Evolutionary conservation across 2,329 filamentous ascomycete species (phyloP).

Genomic region (Epichloe aotearoae): DNA sequence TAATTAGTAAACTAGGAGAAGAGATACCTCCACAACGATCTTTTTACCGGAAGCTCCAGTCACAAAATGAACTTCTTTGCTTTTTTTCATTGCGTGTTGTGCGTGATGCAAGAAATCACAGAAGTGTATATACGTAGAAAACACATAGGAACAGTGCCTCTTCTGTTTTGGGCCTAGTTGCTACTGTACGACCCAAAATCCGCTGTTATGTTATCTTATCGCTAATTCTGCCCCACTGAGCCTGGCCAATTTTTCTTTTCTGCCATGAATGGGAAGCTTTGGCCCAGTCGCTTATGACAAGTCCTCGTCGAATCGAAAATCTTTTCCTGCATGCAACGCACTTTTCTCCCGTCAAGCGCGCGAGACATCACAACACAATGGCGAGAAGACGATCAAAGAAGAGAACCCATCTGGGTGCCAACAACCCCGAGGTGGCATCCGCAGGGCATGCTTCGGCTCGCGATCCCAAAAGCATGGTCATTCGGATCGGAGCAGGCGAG

Average conservation of each 20-base stretch:
- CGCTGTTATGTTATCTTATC: constrained; percentile 15
- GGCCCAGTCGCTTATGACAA: not conserved
- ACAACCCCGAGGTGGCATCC: constrained; percentile 42
- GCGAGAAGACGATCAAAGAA: constrained; percentile 74
- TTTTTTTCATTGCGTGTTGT: no score
- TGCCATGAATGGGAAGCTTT: not conserved
- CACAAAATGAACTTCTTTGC: no score
- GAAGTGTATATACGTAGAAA: no score
- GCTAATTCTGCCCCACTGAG: constrained; percentile 12
- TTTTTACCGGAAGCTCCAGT: no score
- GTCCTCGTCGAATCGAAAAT: not conserved
- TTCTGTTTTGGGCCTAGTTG: no score
- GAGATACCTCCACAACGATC: no score
- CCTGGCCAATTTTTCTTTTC: constrained; percentile 15
- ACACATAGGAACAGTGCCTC: no score
- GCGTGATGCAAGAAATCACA: no score
- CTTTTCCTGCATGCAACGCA: not conserved
- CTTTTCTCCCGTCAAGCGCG: no score
- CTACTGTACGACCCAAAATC: no score
- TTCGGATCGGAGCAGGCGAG: constrained; percentile 87
- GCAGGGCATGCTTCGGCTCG: constrained; percentile 50
- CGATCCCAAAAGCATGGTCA: constrained; percentile 93
- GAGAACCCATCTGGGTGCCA: constrained; percentile 66
- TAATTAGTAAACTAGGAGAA: no score
- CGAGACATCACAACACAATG: constrained; percentile 37